Base-by-base conservation (phyloP, 805 yeast genomes). In the Scheffersomyces coipomensis region DNA sequence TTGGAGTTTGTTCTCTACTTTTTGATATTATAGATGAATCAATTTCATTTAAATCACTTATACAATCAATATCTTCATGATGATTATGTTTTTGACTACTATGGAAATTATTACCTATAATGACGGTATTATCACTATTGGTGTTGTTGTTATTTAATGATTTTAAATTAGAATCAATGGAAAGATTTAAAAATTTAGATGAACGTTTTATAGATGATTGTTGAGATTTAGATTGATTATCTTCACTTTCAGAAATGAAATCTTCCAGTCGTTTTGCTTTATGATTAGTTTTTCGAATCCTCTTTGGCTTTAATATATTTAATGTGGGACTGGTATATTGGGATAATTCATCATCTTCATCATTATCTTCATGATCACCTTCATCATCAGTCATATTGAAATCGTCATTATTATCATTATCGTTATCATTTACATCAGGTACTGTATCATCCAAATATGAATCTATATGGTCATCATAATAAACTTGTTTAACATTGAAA, bases 171-270 rank as follows among this genome's bases (percentile, higher is more conserved):
- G 56, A 52, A 42, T 66, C 72, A 24, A 68, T 64, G 9, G 73
- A 66, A 19, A 69, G 48, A 43, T 69, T 69, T 43, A 69, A 52
- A 43, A 51, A 68, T 46, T 69, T 69, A 27, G 71, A 64, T 3
- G 74, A 68, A 30, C 75, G 49, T 42, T 68, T 69, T 32, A 69
- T 62, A 17, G 62, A 55, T 11, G 58, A 51, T 19, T 29, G 31
- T 35, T 33, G 37, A 5, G 45, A 35, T 23, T 34, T 36, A 9
- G 10, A 19, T 11, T 33, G n/a, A 6, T 15, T 12, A 11, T 19
- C 26, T 5, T 27, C 12, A 16, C 34, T 38, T 3, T 24, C 38
- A n/a, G 31, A 35, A 13, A 5, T 19, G 15, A 19, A 21, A 31
- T 30, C 25, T 8, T n/a, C 25, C 21, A 34, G 27, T 32, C 25